A percentile compares a stretch with the other conserved stretches of the same genome.
These are phyloP conservation scores for Trichophyton schoenleinii DNA, from an alignment of 2,329 filamentous ascomycete genomes.

Conservation along the genomic window DNA sequence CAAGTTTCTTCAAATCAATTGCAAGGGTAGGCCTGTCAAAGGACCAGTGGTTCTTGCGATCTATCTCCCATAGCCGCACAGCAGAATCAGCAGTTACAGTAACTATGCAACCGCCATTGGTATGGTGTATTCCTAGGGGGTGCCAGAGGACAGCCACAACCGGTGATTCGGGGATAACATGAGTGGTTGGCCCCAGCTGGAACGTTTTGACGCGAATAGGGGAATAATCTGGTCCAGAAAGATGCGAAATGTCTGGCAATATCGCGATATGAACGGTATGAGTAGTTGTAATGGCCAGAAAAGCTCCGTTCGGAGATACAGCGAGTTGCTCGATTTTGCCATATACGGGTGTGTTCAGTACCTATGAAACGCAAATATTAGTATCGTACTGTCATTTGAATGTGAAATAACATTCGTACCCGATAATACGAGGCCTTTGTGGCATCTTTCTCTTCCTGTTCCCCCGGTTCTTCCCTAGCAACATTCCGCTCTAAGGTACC, in stretches of 20 bases:
- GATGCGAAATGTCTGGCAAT: slow-evolving; percentile 67
- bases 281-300: slow-evolving; percentile 71
- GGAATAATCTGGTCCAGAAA: slow-evolving; percentile 54
- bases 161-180: slow-evolving; percentile 73
- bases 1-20: slow-evolving; percentile 78
- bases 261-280: slow-evolving; percentile 80
- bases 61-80: slow-evolving; percentile 82
- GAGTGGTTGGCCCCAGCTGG: slow-evolving; percentile 82
- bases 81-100: slow-evolving; percentile 82
- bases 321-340: slow-evolving; percentile 74
- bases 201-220: slow-evolving; percentile 73
- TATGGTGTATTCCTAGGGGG: slow-evolving; percentile 58
- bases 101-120: slow-evolving; percentile 63
- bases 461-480: neutral
- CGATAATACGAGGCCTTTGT: slow-evolving; percentile 26
- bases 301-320: slow-evolving; percentile 69
- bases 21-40: slow-evolving; percentile 74
- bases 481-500: neutral
- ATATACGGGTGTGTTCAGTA: slow-evolving; percentile 63
- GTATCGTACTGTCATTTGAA: neutral
- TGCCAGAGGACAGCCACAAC: slow-evolving; percentile 83
- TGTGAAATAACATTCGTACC: slow-evolving; percentile 25
- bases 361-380: slow-evolving; percentile 35
- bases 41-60: slow-evolving; percentile 69
- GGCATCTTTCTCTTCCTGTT: neutral